Percentiles rank a stretch among this genome's conserved stretches.
Conservation (phyloP, 352 stramenopile genomes). For the Phytophthora tentaculata region DNA sequence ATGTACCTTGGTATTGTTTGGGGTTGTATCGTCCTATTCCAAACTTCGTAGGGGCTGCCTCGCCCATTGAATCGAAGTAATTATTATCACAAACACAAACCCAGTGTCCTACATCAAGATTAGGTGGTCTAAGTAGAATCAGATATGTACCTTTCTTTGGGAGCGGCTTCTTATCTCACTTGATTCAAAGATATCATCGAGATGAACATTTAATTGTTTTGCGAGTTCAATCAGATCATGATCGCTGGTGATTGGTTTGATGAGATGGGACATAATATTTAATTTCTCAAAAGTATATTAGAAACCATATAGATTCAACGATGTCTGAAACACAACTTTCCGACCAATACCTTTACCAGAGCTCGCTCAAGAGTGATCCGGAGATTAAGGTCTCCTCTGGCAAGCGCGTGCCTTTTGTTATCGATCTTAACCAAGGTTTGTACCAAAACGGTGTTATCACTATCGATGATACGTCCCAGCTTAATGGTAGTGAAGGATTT, state of each 20-base stretch:
- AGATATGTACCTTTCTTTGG: not conserved
- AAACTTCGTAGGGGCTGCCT: not conserved
- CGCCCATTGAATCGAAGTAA: not conserved
- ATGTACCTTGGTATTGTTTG: not conserved
- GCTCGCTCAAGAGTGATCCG: not conserved
- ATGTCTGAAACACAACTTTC: slow-evolving; percentile 1
- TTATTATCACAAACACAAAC: not conserved
- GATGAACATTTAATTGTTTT: not conserved
- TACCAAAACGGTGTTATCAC: not conserved
- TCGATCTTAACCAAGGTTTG: not conserved
- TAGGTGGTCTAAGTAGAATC: not conserved
- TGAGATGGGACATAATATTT: not conserved
- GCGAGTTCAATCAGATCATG: not conserved
- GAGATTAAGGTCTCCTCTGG: not conserved
- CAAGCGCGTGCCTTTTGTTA: not conserved
- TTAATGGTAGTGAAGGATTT: not conserved
- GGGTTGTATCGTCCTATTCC: not conserved
- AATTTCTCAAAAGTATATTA: not conserved
- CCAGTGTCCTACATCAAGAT: not conserved
- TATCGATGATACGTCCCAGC: not conserved
- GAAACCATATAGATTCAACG: not conserved
- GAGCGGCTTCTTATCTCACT: not conserved
- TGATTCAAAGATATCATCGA: not conserved
- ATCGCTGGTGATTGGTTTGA: not conserved
- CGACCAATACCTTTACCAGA: not conserved